Conservation (phyloP, 2,329 filamentous ascomycete species). For the Exserohilum rostratum region DNA sequence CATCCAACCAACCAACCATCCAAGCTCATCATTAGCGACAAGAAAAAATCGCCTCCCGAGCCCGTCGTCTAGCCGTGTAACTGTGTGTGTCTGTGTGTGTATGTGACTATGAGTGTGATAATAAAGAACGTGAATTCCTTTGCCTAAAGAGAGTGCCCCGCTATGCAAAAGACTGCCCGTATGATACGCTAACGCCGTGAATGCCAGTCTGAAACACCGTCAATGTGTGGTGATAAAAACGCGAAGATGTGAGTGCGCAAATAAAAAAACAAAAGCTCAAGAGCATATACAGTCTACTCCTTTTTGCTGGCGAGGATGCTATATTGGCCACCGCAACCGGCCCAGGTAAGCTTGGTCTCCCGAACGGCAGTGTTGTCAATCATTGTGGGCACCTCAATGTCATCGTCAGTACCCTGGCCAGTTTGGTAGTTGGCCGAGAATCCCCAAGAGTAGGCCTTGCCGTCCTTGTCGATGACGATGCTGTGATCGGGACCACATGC, state of each 20-base stretch:
- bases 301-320: slow-evolving; percentile 62
- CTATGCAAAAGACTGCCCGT: slow-evolving; percentile 13
- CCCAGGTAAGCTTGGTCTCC: slow-evolving; percentile 74
- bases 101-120: neutral
- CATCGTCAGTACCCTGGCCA: slow-evolving; percentile 77
- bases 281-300: slow-evolving; percentile 16
- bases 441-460: slow-evolving; percentile 78
- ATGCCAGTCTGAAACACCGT: slow-evolving; percentile 21
- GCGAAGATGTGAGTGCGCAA: slow-evolving; percentile 8
- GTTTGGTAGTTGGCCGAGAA: slow-evolving; percentile 83
- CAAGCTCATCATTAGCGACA: slow-evolving; percentile 9
- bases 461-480: slow-evolving; percentile 71
- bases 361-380: slow-evolving; percentile 86
- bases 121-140: slow-evolving; percentile 5
- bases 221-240: neutral
- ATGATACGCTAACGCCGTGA: slow-evolving; percentile 27
- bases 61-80: neutral
- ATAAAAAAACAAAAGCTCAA: neutral
- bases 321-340: slow-evolving; percentile 89
- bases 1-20: slow-evolving; percentile 11
- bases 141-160: slow-evolving; percentile 8
- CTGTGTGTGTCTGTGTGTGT: neutral
- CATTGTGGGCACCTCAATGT: slow-evolving; percentile 75
- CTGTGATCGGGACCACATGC: slow-evolving; percentile 74
- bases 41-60: neutral